A percentile compares a stretch with the other conserved stretches of the same genome.
Evolutionary conservation across 148 eudicot genomes (phyloP).

Genomic region (Mesembryanthemum crystallinum): DNA sequence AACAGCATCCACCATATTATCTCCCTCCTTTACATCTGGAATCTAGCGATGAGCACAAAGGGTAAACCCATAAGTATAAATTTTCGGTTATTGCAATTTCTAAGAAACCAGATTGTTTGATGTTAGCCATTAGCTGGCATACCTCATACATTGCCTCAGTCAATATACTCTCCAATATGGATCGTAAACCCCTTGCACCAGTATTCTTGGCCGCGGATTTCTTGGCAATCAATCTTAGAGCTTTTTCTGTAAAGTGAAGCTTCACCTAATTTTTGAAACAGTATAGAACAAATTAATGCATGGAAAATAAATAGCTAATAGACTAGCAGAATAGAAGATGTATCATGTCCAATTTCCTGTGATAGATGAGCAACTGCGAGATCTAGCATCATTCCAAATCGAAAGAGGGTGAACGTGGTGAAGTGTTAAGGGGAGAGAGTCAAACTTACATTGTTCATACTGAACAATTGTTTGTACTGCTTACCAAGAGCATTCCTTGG

Average conservation of each 20-base stretch:
- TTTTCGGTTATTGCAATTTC: not conserved
- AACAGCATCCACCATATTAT: conserved; percentile 66
- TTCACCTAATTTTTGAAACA: conserved; percentile 52
- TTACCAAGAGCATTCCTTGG: conserved; percentile 92
- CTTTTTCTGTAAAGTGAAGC: conserved; percentile 75
- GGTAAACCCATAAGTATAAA: not conserved
- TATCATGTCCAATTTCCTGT: not conserved
- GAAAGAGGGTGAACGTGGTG: no score
- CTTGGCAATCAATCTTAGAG: conserved; percentile 70
- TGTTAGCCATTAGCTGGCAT: conserved; percentile 13
- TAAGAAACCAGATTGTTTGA: not conserved
- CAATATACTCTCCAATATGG: conserved; percentile 74
- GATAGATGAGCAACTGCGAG: no score
- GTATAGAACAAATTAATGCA: conserved; percentile 4
- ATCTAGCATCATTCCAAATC: no score
- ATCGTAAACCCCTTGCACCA: conserved; percentile 88
- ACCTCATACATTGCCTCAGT: conserved; percentile 95
- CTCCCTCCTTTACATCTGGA: conserved; percentile 70
- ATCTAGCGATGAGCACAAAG: conserved; percentile 41
- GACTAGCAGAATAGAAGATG: not conserved
- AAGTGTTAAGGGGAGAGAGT: not conserved
- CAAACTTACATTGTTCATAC: conserved; percentile 78
- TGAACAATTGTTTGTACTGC: conserved; percentile 86
- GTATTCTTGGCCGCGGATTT: conserved; percentile 82
- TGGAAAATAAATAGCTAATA: not conserved